Conservation (phyloP, 2,329 filamentous ascomycete species). For the Biscogniauxia marginata region DNA sequence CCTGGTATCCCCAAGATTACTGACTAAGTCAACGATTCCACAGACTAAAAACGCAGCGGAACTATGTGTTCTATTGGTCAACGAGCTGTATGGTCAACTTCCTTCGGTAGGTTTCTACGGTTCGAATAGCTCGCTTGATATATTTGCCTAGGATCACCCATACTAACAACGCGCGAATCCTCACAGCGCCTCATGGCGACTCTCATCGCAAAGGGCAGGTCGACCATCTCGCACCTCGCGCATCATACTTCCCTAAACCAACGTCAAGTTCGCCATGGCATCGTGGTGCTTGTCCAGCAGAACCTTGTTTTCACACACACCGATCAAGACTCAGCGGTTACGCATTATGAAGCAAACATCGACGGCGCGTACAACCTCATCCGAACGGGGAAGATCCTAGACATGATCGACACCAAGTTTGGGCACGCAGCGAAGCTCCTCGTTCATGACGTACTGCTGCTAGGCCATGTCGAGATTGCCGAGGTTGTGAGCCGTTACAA, state of each 20-base stretch:
- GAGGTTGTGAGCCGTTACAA: slow-evolving; percentile 67
- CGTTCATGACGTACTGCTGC: slow-evolving; percentile 69
- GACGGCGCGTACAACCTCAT: slow-evolving; percentile 78
- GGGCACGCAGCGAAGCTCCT: slow-evolving; percentile 73
- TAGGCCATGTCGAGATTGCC: slow-evolving; percentile 73
- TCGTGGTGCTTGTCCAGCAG: slow-evolving; percentile 84
- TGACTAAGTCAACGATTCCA: slow-evolving; percentile 22
- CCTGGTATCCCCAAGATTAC: slow-evolving; percentile 2
- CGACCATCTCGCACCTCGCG: slow-evolving; percentile 66
- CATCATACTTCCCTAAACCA: slow-evolving; percentile 70
- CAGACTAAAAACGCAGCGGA: slow-evolving; percentile 75
- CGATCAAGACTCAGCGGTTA: slow-evolving; percentile 58
- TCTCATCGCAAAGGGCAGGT: slow-evolving; percentile 76
- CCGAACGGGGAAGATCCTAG: slow-evolving; percentile 77
- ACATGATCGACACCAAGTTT: slow-evolving; percentile 70
- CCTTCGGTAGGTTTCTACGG: slow-evolving; percentile 68
- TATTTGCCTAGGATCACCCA: background rate
- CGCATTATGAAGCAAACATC: slow-evolving; percentile 82
- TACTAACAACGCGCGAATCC: slow-evolving; percentile 14
- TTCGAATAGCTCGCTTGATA: slow-evolving; percentile 6
- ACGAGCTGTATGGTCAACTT: slow-evolving; percentile 87
- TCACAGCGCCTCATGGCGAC: slow-evolving; percentile 77
- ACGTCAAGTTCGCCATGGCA: slow-evolving; percentile 76
- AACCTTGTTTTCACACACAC: slow-evolving; percentile 77
- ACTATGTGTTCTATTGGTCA: slow-evolving; percentile 85